A percentile compares a stretch with the other conserved stretches of the same genome.
These are phyloP conservation scores for Chytriomyces sp. DNA, from an alignment of 192 early-diverging fungal species.

Conservation along the genomic window DNA sequence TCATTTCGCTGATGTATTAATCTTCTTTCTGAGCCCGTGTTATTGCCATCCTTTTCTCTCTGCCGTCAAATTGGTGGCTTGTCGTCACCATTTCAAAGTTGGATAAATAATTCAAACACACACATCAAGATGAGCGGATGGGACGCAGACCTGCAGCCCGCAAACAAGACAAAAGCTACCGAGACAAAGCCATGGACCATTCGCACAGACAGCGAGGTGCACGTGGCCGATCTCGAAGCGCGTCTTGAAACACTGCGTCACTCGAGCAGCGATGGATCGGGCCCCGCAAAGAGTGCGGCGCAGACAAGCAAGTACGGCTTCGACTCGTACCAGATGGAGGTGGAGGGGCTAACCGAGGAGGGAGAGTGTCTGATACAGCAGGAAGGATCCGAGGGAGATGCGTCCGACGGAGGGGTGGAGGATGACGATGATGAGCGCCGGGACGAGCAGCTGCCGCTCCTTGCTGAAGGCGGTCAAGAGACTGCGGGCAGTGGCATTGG, in stretches of 20 bases:
- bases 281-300: neutral
- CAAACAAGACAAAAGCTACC: neutral
- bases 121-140: neutral
- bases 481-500: too few species aligned
- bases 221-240: neutral
- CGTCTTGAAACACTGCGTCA: neutral
- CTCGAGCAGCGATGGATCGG: neutral
- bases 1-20: neutral
- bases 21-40: neutral
- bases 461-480: too few species aligned
- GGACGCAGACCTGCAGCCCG: neutral
- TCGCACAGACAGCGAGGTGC: neutral
- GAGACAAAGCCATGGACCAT: neutral
- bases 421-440: neutral
- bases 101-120: neutral
- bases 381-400: neutral
- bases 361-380: constrained; percentile 1
- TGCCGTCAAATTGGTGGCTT: neutral
- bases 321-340: neutral
- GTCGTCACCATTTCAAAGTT: neutral
- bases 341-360: neutral
- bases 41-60: neutral
- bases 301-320: neutral
- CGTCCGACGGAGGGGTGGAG: neutral
- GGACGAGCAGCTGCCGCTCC: too few species aligned